A percentile compares a stretch with the other conserved stretches of the same genome.
phyloP scores from a whole-genome alignment of 1,139 yeast species.

The Scheffersomyces cryptocercus region DNA sequence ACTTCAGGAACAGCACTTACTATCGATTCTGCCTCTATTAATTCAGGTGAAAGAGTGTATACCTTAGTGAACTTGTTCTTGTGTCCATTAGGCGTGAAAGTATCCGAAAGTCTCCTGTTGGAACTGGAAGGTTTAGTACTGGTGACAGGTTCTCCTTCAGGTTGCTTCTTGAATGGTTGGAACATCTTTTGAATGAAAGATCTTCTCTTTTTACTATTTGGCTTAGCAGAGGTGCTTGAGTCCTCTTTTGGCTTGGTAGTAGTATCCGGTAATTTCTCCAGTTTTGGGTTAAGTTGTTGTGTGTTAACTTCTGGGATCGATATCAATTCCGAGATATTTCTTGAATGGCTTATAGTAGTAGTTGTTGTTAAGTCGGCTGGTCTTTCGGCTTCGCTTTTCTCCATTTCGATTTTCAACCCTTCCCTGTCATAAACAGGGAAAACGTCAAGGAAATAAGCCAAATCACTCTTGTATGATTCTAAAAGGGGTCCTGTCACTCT shows the following conservation, averaged over 20 bases:
- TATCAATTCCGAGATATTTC: background rate
- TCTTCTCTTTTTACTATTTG: conserved; percentile 8
- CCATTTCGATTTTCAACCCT: conserved; percentile 2
- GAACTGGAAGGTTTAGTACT: background rate
- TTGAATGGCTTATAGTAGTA: background rate
- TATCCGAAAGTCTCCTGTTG: conserved; percentile 14
- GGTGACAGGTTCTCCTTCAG: background rate
- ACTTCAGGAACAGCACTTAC: background rate
- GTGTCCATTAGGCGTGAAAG: conserved; percentile 23
- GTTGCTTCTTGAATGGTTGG: conserved; percentile 12
- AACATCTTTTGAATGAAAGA: conserved; percentile 23
- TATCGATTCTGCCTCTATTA: conserved; percentile 2
- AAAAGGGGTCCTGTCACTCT: conserved; percentile 24
- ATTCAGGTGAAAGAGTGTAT: conserved; percentile 18
- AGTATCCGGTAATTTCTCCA: background rate
- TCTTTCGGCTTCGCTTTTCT: conserved; percentile 1
- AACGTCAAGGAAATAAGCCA: conserved; percentile 20
- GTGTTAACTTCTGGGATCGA: background rate
- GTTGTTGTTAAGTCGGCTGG: background rate
- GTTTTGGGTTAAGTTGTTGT: background rate
- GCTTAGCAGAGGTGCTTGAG: background rate
- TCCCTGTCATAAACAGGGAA: conserved; percentile 11
- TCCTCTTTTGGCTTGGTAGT: too few relatives aligned
- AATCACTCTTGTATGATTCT: conserved; percentile 22
- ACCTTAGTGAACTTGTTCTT: conserved; percentile 14